These are phyloP conservation scores for Dipodascus geniculatus DNA, from an alignment of 805 yeast species.

Conservation along the genomic window DNA sequence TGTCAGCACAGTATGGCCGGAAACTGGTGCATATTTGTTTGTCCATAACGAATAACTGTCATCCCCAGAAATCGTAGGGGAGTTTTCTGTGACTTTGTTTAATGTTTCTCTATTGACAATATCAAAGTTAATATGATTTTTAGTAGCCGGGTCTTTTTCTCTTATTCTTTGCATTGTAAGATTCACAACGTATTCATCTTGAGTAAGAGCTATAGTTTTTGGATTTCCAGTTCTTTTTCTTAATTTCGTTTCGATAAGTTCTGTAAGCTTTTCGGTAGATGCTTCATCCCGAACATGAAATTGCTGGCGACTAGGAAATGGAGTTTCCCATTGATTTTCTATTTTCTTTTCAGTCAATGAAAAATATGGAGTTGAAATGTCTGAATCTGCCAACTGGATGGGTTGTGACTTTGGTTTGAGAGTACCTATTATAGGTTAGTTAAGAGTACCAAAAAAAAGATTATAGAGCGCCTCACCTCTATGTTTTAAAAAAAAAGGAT, in stretches of 20 bases:
- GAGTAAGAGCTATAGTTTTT: no score
- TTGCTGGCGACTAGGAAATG: background rate
- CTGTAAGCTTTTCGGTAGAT: background rate
- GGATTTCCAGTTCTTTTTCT: no score
- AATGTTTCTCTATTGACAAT: no score
- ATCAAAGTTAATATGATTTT: no score
- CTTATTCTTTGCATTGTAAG: no score
- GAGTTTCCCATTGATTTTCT: background rate
- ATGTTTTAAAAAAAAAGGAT: background rate
- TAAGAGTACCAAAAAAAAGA: no score
- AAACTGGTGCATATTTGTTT: background rate
- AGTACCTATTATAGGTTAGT: no score
- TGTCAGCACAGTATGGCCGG: background rate
- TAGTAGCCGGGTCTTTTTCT: no score
- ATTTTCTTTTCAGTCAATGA: background rate
- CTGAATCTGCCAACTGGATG: background rate
- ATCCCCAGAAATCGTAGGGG: no score
- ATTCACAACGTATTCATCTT: no score
- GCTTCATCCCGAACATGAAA: background rate
- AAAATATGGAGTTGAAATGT: background rate
- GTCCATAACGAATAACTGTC: background rate
- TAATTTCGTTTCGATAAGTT: background rate
- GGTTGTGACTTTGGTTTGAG: no score
- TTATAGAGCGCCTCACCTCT: background rate
- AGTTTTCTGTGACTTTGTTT: no score